phyloP scores from a whole-genome alignment of 208 protist species.

The Acanthamoeba triangularis region DNA sequence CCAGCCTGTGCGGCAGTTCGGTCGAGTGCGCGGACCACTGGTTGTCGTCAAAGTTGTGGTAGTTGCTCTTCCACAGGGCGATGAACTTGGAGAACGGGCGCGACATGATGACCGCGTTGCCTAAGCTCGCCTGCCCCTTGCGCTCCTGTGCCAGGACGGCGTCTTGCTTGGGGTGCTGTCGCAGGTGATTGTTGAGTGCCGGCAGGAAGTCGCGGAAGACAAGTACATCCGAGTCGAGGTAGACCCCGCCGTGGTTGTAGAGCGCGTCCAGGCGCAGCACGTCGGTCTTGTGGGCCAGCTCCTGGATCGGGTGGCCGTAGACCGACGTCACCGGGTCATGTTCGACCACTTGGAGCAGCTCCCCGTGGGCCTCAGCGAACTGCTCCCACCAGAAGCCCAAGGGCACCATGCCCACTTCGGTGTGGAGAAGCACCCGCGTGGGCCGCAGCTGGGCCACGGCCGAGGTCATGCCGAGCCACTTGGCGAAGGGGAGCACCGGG shows the following conservation, averaged over 20 bases:
- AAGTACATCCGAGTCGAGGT: not conserved
- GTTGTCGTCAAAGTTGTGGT: not conserved
- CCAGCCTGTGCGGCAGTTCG: not conserved
- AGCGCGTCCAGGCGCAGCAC: not conserved
- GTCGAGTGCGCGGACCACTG: not conserved
- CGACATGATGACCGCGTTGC: not conserved
- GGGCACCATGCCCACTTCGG: not conserved
- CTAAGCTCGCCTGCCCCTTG: not conserved
- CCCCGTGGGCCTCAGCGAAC: not conserved
- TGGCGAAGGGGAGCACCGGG: not conserved
- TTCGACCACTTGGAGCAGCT: not conserved
- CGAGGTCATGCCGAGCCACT: not conserved
- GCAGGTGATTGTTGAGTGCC: not conserved
- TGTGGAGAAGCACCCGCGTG: not conserved
- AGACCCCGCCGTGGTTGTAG: not conserved
- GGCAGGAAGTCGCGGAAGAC: not conserved
- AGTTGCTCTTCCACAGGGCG: not conserved
- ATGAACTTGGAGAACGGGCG: not conserved
- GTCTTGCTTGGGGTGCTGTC: not conserved
- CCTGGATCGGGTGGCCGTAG: not conserved
- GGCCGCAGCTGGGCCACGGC: not conserved
- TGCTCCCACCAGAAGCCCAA: not conserved
- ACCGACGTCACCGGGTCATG: not conserved
- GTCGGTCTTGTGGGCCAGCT: not conserved
- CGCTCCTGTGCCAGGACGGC: not conserved